Evolutionary conservation across 768 basidiomycete species (phyloP).

Genomic region (Hygrocybe coccinea): DNA sequence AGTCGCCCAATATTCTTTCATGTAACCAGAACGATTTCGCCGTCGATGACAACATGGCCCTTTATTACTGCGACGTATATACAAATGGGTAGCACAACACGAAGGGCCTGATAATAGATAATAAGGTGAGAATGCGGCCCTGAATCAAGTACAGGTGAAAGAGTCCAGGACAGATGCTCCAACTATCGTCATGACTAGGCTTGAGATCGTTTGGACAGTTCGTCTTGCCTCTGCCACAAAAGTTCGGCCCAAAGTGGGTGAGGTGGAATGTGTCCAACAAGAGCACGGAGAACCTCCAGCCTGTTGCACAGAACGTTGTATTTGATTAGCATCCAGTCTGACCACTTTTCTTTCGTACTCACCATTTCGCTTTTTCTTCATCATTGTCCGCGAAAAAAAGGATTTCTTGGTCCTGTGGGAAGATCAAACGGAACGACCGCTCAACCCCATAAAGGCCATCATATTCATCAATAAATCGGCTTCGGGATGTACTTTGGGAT

Average conservation of each 20-base stretch:
- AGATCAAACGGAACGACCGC: slow-evolving; percentile 79
- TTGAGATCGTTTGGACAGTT: slow-evolving; percentile 15
- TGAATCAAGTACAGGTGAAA: too few species aligned
- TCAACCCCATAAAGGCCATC: slow-evolving; percentile 67
- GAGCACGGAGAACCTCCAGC: slow-evolving; percentile 77
- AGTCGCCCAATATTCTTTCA: too few species aligned
- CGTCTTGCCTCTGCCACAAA: slow-evolving; percentile 75
- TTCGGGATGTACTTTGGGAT: slow-evolving; percentile 33
- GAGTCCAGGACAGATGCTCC: too few species aligned
- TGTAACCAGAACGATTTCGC: too few species aligned
- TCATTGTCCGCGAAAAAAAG: slow-evolving; percentile 89
- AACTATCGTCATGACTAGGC: too few species aligned
- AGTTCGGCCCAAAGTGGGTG: slow-evolving; percentile 93
- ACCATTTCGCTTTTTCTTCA: slow-evolving; percentile 86
- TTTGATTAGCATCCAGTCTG: not conserved
- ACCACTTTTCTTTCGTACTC: slow-evolving; percentile 19
- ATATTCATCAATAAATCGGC: slow-evolving; percentile 44
- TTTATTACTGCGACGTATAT: too few species aligned
- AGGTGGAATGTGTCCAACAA: slow-evolving; percentile 86
- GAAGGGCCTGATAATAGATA: too few species aligned
- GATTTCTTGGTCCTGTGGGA: slow-evolving; percentile 74
- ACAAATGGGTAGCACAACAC: too few species aligned
- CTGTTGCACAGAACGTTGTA: slow-evolving; percentile 41
- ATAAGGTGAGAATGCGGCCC: too few species aligned
- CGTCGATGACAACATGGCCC: too few species aligned